Conservation (phyloP, 495 filamentous ascomycete species). For the Bombardia bombarda region DNA sequence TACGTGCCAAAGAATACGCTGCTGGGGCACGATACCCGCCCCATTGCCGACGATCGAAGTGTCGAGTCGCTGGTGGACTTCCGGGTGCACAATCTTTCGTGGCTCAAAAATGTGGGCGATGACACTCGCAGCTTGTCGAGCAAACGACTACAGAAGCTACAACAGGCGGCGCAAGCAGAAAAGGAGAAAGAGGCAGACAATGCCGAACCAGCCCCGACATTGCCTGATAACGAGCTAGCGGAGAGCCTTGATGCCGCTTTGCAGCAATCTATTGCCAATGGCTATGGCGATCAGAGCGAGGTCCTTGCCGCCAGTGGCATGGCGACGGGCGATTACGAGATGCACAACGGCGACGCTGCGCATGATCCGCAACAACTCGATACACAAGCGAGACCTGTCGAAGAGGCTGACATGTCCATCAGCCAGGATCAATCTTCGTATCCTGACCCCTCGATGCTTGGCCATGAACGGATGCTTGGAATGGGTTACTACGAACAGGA, state of each 20-base stretch:
- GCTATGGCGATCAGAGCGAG: constrained; percentile 26
- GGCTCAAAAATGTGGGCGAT: constrained; percentile 53
- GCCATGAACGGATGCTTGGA: constrained; percentile 42
- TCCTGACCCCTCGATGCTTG: constrained; percentile 37
- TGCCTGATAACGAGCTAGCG: constrained; percentile 20
- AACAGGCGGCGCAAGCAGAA: constrained; percentile 43
- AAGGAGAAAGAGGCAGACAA: constrained; percentile 37
- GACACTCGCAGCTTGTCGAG: constrained; percentile 41
- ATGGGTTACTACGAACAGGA: constrained; percentile 49
- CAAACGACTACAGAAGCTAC: constrained; percentile 42
- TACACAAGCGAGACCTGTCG: constrained; percentile 4
- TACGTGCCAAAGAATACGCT: constrained; percentile 77
- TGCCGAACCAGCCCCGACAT: constrained; percentile 13
- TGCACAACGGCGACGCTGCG: neutral
- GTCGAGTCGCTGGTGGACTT: constrained; percentile 83
- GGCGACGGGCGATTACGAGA: no score
- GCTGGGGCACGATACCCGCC: constrained; percentile 81
- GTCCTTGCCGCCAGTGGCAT: no score
- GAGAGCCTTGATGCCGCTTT: constrained; percentile 24
- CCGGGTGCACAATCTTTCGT: constrained; percentile 68
- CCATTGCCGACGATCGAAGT: constrained; percentile 81
- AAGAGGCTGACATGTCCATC: constrained; percentile 22
- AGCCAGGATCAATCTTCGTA: constrained; percentile 33
- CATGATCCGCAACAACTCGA: constrained; percentile 6
- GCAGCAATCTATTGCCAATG: constrained; percentile 25